These are phyloP conservation scores for Pseudomassariella vexata DNA, from an alignment of 2,329 filamentous ascomycete genomes.

Conservation along the genomic window DNA sequence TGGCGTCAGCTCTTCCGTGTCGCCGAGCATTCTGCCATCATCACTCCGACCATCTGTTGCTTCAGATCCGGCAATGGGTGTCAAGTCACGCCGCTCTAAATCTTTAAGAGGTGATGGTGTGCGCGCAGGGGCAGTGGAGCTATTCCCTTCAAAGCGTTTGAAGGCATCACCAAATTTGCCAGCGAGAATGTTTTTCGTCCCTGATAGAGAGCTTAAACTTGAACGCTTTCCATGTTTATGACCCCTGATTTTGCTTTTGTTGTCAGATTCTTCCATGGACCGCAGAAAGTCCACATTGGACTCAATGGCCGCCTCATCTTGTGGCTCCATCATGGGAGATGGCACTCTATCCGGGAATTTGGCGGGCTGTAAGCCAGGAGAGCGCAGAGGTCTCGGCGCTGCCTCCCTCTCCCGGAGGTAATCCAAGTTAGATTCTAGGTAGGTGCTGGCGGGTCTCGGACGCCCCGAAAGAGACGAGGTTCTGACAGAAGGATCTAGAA, in stretches of 20 bases:
- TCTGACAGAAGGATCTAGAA: constrained; percentile 54
- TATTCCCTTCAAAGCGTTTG: constrained; percentile 72
- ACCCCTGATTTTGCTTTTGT: constrained; percentile 47
- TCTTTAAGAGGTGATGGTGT: constrained; percentile 46
- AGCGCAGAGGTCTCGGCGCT: constrained; percentile 34
- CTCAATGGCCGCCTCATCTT: constrained; percentile 61
- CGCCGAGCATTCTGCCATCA: constrained; percentile 57
- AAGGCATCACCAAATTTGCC: constrained; percentile 93
- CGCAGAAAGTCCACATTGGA: constrained; percentile 82
- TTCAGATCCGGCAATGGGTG: constrained; percentile 72
- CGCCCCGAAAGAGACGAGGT: constrained; percentile 49
- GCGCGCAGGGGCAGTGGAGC: constrained; percentile 24
- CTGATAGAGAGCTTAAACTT: constrained; percentile 66
- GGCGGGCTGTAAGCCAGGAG: constrained; percentile 28
- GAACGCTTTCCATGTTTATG: constrained; percentile 64
- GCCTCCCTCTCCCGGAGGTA: constrained; percentile 74
- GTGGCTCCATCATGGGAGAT: constrained; percentile 37
- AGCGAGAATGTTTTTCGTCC: constrained; percentile 75
- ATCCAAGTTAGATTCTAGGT: constrained; percentile 77
- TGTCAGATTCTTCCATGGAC: constrained; percentile 62
- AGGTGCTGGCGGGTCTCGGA: constrained; percentile 72
- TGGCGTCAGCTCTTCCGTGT: constrained; percentile 69
- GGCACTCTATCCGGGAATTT: constrained; percentile 29
- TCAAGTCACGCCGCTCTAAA: constrained; percentile 45
- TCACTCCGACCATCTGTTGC: constrained; percentile 64